Evolutionary conservation across 139 green algal genomes (phyloP), one percentile per base, ranked within the genome.

Genomic region (Chlamydomonas incerta): DNA sequence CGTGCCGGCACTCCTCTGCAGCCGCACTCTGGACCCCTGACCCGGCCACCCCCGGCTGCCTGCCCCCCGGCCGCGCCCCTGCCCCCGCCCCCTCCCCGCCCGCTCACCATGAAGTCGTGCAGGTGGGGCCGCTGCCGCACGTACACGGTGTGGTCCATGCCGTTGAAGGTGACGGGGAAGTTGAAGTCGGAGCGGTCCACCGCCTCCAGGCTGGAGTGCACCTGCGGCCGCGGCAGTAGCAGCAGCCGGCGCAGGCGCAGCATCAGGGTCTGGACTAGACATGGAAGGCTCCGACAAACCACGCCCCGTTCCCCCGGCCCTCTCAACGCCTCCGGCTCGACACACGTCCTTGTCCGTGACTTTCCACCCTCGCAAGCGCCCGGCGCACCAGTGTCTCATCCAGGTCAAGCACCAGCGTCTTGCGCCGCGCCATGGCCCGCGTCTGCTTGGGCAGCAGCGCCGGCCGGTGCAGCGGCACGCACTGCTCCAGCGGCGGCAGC

Each of bases 361-460:
- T 24, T 41, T 8, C 41, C 26, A 1, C 71, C 14, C 41, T 28
- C 71, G n/a, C n/a, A n/a, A n/a, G n/a, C n/a, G n/a, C 71, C 41
- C 21, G 46, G 50, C 72, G 9, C 62, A 99, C 98, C 46, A 99
- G 90, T 67, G 97, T 99, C 85, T 99, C 97, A 87, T 99, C 97
- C 73, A 99, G 90, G 85, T 99, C 97, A 47, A 99, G 92, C 70
- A 99, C 94, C 50, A 98, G 92, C 0, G 89, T 95, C 82, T 97
- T 98, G 68, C 92, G 70, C 20, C 41, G n/a, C 66, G 80, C 86
- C 69, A 70, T 86, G 29, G 85, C n/a, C 20, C 88, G 81, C 29
- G 88, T 88, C 81, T 89, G 72, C 8, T 4, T 35, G 3, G 89
- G 89, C 70, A 92, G 71, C 62, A 92, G 71, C n/a, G 46, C 13